Evolutionary conservation across 495 filamentous ascomycete species (phyloP), one percentile per base, ranked within the genome.

Genomic region (Trypethelium eluteriae): DNA sequence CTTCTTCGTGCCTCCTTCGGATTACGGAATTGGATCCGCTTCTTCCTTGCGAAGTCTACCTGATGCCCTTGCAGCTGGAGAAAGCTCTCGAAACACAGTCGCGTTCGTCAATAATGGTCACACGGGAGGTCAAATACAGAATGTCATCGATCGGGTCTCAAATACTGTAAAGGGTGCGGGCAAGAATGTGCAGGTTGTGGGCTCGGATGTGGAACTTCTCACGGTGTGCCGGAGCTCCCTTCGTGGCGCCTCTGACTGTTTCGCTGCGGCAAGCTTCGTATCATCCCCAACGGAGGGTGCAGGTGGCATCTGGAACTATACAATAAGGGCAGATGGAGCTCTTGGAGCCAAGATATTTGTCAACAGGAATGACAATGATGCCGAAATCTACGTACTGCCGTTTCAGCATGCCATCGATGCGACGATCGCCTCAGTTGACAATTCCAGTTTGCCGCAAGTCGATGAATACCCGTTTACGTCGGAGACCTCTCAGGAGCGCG

Each of bases 61-160:
- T 16, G 74, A 87, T 64, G 89, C 83, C 1, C 74, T 95, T 32
- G 71, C 71, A n/a, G 73, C 73, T 10, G 79, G 85, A 3, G 64
- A 65, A 10, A 79, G 76, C 3, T 64, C 81, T 16, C 71, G 83
- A 6, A 73, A 88, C 53, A 90, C 78, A 18, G 76, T 96, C n/a
- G 87, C 85, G n/a, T 90, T 96, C 68, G 86, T 94, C 50, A 85
- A 93, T 72, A 89, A 84, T 77, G 89, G 89, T 35, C 80, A 87
- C 47, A 76, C 74, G 7, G 87, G 86, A 5, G 89, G 89, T 1
- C 83, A 88, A 38, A 92, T 96, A 63, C 83, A 89, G 64, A 77
- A 79, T 16, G 84, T 93, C 41, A 91, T 96, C 41, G 74, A 85
- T 67, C 75, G 77, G 6, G 72, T 95, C 49, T 78, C 82, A 3